These are phyloP conservation scores for Populus tomentosa DNA, from an alignment of 441 rosid species.

Conservation along the genomic window DNA sequence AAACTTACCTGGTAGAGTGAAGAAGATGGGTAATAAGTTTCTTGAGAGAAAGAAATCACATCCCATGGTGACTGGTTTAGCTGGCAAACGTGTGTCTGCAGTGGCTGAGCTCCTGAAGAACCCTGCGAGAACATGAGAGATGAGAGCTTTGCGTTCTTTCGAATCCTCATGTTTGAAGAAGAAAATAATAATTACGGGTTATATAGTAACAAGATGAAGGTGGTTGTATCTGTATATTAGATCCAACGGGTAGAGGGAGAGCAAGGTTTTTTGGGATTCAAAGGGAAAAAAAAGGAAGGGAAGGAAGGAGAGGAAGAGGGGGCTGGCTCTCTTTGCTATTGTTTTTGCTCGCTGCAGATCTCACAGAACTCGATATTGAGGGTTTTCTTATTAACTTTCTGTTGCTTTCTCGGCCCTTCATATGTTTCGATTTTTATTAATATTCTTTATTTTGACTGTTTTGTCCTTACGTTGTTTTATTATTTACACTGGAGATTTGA, in stretches of 20 bases:
- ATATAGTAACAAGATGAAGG: background rate
- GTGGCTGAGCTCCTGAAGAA: slow-evolving; percentile 38
- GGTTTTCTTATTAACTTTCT: slow-evolving; percentile 39
- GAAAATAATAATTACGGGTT: background rate
- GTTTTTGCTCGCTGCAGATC: slow-evolving; percentile 42
- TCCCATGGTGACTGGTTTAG: slow-evolving; percentile 99
- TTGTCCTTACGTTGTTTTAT: slow-evolving; percentile 17
- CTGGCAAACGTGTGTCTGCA: slow-evolving; percentile 57
- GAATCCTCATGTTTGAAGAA: slow-evolving; percentile 71
- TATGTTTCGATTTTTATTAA: slow-evolving; percentile 32
- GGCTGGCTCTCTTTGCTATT: slow-evolving; percentile 1
- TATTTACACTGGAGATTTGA: slow-evolving; percentile 12
- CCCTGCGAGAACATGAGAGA: slow-evolving; percentile 37
- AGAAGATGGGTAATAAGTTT: slow-evolving; percentile 15
- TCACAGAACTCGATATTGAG: slow-evolving; percentile 71
- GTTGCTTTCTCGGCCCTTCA: slow-evolving; percentile 63
- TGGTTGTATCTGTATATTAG: background rate
- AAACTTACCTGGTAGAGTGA: slow-evolving; percentile 32
- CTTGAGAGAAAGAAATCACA: slow-evolving; percentile 57
- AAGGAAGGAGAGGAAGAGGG: background rate
- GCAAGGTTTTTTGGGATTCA: background rate
- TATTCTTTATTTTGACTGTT: slow-evolving; percentile 20
- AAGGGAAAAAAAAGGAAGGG: no score
- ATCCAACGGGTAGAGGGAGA: slow-evolving; percentile 10
- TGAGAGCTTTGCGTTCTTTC: slow-evolving; percentile 71